Base-by-base conservation (phyloP, 2,329 filamentous ascomycete species). In the Neonectria neomacrospora region DNA sequence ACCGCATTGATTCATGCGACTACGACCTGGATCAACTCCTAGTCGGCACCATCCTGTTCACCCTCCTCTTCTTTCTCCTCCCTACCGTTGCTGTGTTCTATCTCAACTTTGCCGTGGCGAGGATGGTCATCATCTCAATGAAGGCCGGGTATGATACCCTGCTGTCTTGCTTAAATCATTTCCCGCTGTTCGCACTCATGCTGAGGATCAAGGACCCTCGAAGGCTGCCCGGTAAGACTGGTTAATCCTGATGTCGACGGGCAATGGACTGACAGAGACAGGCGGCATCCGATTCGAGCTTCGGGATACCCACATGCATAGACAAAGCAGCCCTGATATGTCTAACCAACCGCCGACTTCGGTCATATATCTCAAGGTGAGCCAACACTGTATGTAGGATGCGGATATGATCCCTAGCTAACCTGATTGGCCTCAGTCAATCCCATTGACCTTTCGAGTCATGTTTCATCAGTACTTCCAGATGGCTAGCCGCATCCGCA, bases 401-500 rank as follows among this genome's bases (percentile, higher is more conserved):
- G 2, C 39, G 8, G n/a, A n/a, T 10, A 30, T 56, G 51, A 51
- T 54, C 41, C 47, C 3, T 8, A 51, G 14, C 57, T 64, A 54
- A 55, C 30, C 5, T 16, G 4, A 3, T 2, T 20, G 3, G 3
- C 18, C 16, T 23, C 70, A 96, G 90, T 95, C 95, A 3, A 91
- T 97, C 7, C 95, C 96, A 2, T 87, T 99, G 7, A 90, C 92
- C 3, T 92, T 98, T 69, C 87, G 90, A n/a, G 92, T 92, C 72
- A 98, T 98, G 88, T 98, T 99, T 79, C 88, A 96, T 64, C 94
- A 98, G 74, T 99, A 99, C 80, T 97, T 96, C 75, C 94, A 97
- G 77, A 93, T 99, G 73, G 94, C 91, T 28, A 89, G 92, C 67
- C 93, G 96, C 51, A 93, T 99, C 66, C 90, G 93, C 61, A 97